Base-by-base conservation (phyloP, 148 eudicot species). In the Rhododendron vialii region DNA sequence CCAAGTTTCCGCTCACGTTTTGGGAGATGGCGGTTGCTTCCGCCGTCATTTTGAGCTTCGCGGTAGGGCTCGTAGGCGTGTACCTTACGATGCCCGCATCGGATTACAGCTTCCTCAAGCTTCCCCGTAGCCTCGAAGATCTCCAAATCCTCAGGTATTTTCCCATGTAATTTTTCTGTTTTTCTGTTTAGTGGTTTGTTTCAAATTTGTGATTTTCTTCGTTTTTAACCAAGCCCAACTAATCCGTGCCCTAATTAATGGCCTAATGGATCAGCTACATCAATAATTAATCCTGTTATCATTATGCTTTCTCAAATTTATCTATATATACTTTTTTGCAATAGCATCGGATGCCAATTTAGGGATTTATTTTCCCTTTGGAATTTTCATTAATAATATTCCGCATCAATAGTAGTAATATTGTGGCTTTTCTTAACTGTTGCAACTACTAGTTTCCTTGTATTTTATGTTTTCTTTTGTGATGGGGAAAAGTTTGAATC, bases 61-160 rank as follows among this genome's bases (percentile, higher is more conserved):
- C 65, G 28, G 78, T 92, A 1, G 95, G 96, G 81, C 93, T 96
- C 84, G 65, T 89, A 47, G 91, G 92, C 74, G 94, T 96, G 84
- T 96, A 95, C 84, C 86, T 94, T 3, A 96, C 99, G 65, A 88
- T 96, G 95, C 99, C 99, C 6, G 92, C 91, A 71, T 95, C 98
- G 69, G 99, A 96, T 92, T 96, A 96, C 89, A 94, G 96, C 90
- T 96, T 96, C 91, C 98, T 96, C 80, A 96, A 96, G 92, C 92
- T 96, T 51, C 99, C 99, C 73, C 93, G 92, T 41, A 89, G 84
- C 75, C 92, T 95, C 38, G 88, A 95, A 82, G 99, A 96, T 84
- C 90, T 96, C 83, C 98, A 93, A 84, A 90, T 95, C 85, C 95
- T 96, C 82, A 92, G 93, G 99, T 96, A 90, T 26, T 28, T 53